Conservation (phyloP, 352 stramenopile species). For the Thalassiosira livingstoniorum region DNA sequence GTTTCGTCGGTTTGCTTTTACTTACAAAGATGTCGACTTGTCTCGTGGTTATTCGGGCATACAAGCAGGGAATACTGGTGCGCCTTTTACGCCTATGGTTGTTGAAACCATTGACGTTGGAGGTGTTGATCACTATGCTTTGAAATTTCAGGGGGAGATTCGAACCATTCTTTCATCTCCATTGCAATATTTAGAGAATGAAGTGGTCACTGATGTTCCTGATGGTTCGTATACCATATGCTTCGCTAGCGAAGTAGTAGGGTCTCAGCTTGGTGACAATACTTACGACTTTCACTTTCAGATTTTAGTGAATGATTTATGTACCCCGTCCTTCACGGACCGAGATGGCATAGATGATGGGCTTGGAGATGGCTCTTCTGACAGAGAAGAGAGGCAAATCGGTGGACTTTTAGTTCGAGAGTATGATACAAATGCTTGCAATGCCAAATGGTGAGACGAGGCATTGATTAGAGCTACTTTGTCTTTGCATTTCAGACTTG, state of each 20-base stretch:
- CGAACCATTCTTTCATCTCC: slow-evolving; percentile 34
- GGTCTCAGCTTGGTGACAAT: slow-evolving; percentile 16
- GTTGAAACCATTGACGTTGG: slow-evolving; percentile 23
- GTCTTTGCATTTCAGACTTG: no score
- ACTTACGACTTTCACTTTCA: slow-evolving; percentile 42
- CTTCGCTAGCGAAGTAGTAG: slow-evolving; percentile 34
- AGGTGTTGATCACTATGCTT: slow-evolving; percentile 10
- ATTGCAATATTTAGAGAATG: slow-evolving; percentile 34
- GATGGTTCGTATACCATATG: slow-evolving; percentile 58
- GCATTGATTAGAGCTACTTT: no score
- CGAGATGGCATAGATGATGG: slow-evolving; percentile 37
- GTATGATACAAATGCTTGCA: slow-evolving; percentile 36
- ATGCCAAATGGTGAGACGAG: slow-evolving; percentile 24
- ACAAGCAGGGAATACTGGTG: slow-evolving; percentile 17
- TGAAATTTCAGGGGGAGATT: slow-evolving; percentile 51
- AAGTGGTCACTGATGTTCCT: background rate
- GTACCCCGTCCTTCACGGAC: slow-evolving; percentile 36
- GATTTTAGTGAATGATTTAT: slow-evolving; percentile 37
- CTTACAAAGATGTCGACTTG: slow-evolving; percentile 52
- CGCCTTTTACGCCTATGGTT: slow-evolving; percentile 33
- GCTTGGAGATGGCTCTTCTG: slow-evolving; percentile 40
- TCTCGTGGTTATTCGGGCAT: background rate
- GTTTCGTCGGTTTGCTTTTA: slow-evolving; percentile 56
- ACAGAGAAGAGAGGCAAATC: slow-evolving; percentile 27
- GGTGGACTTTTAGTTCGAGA: background rate